phyloP scores from a whole-genome alignment of 208 protist species.

The Trypanosomatidae sp. region DNA sequence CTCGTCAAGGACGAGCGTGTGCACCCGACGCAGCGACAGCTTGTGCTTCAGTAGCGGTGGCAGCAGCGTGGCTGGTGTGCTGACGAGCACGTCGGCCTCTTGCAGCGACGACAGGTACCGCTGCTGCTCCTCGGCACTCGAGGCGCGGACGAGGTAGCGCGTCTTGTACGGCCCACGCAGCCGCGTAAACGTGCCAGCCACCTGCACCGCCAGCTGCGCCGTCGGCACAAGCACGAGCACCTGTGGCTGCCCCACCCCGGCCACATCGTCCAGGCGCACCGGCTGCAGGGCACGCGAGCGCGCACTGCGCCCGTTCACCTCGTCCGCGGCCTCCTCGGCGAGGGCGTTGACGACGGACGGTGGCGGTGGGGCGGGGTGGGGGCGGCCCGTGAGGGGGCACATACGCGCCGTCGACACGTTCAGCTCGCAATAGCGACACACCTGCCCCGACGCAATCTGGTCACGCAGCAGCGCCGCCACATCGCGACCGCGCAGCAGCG shows the following conservation, averaged over 20 bases:
- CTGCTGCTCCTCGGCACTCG: slow-evolving; percentile 51
- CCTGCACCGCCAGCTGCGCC: slow-evolving; percentile 46
- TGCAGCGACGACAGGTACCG: slow-evolving; percentile 34
- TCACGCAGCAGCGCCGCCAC: slow-evolving; percentile 49
- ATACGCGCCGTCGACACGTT: slow-evolving; percentile 18
- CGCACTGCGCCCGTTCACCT: neutral
- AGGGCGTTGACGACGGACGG: slow-evolving; percentile 1
- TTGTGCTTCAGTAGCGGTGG: slow-evolving; percentile 53
- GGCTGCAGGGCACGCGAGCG: neutral
- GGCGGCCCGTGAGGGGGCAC: slow-evolving; percentile 64
- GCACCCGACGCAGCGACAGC: slow-evolving; percentile 38
- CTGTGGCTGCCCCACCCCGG: slow-evolving; percentile 33
- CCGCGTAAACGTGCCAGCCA: slow-evolving; percentile 20
- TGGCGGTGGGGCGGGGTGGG: slow-evolving; percentile 23
- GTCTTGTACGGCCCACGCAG: slow-evolving; percentile 31
- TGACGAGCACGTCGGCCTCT: slow-evolving; percentile 57
- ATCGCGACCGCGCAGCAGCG: slow-evolving; percentile 13
- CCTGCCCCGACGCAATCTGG: slow-evolving; percentile 43
- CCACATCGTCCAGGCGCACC: slow-evolving; percentile 30
- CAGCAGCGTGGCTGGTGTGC: slow-evolving; percentile 59
- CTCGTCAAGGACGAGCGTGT: slow-evolving; percentile 68
- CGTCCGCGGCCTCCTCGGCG: neutral
- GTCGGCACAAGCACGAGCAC: slow-evolving; percentile 69
- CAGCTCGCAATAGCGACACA: slow-evolving; percentile 81
- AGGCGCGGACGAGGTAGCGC: slow-evolving; percentile 49